Base-by-base conservation (phyloP, 257 asterid genomes). In the Cruciata laevipes region DNA sequence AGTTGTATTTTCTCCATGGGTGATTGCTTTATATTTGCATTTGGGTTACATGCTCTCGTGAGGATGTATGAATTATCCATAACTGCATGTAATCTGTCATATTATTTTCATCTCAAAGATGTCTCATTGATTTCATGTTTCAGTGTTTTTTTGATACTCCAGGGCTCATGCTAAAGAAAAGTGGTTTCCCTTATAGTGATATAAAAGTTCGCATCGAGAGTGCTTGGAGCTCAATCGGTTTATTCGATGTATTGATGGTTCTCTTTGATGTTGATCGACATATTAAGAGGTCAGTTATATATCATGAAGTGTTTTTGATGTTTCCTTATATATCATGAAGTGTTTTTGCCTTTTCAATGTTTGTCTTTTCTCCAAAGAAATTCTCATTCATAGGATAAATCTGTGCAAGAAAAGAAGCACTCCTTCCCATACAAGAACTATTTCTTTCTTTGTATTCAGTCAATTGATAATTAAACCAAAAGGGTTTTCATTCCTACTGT, bases 71-170 rank as follows among this genome's bases (percentile, higher is more conserved):
- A 6, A 66, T 65, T 42, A 31, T 23, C 7, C 17, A 12, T 17
- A 44, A 21, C 31, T 62, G 33, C 18, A 63, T 38, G 56, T 42
- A 35, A 58, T 69, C 56, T 49, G 44, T 57, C 21, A 20, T 13
- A 25, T 24, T 69, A 25, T 52, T 11, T 1, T 24, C 60, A 25
- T 59, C 31, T 12, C 21, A 66, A 74, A 61, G 57, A 40, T 66
- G 58, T 73, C 69, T 83, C 61, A 81, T 80, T 69, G 57, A 53
- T 71, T 76, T 60, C 67, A 62, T 61, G 5, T 21, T 79, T 76
- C 94, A 93, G 99, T 90, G 99, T 78, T 90, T 93, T 86, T 90
- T 90, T 82, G 99, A 93, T 75, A 93, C 99, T 30, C 99, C 99
- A 5, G 99, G 99, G 65, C 89, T 93, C 47, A 88, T 90, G 97